Base-by-base conservation (phyloP, 352 stramenopile species). In the Globisporangium sylvaticum region DNA sequence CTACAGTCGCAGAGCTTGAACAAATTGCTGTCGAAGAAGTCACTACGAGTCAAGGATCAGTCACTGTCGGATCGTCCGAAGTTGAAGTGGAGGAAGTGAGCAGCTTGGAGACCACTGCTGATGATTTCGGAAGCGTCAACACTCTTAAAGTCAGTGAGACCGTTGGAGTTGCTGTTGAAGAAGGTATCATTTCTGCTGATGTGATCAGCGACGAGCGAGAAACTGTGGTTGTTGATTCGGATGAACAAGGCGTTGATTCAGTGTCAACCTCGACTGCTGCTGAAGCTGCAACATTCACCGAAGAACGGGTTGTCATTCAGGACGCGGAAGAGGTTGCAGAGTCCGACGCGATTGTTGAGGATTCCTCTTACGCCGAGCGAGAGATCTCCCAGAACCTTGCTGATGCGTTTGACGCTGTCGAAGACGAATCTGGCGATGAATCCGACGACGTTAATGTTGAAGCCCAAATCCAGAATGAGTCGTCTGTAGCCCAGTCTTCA, bases 361-460 rank as follows among this genome's bases (percentile, higher is more conserved):
- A 50, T 2, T 53, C 22, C 10, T n/a, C 42, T 5, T 32, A 54
- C 58, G 24, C 14, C 29, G 58, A 63, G 25, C 58, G 58, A 18
- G 58, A 54, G 9, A 32, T 63, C 37, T 63, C 58, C 20, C 58
- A 63, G 34, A 63, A 63, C 58, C 58, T 63, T 37, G 34, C 42
- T 53, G 58, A 53, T 24, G 58, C 58, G 24, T 63, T 63, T 63
- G 58, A 63, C 9, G 37, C 58, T 25, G 58, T 63, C 24, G 58
- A 63, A 39, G 32, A 63, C 24, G 58, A 63, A 22, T 59, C 54
- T 10, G 29, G 54, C 29, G 54, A 59, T 44, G 58, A 63, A 32
- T 25, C 20, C 7, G 37, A 63, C 37, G 24, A 63, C 7, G 24
- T 25, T 37, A 24, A 63, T 8, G 24, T 20, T 18, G 22, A 63